Evolutionary conservation across 768 basidiomycete species (phyloP).

Genomic region (Tubosaeta sp.): DNA sequence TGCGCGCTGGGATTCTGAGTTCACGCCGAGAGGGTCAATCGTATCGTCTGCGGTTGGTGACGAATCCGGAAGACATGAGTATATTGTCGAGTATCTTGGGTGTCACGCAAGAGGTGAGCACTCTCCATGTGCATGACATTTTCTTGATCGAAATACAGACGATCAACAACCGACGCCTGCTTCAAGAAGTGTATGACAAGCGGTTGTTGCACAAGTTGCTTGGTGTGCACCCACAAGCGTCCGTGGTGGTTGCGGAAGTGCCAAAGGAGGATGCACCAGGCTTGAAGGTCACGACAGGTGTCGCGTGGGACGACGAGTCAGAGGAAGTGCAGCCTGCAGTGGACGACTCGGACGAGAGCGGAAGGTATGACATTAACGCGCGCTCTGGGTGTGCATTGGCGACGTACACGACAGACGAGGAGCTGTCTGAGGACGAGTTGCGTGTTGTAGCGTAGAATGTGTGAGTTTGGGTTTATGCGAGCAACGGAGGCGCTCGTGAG

Average conservation of each 20-base stretch:
- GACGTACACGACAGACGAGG: slow-evolving; percentile 49
- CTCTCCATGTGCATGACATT: neutral
- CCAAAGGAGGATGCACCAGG: slow-evolving; percentile 9
- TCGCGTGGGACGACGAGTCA: slow-evolving; percentile 38
- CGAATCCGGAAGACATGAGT: slow-evolving; percentile 63
- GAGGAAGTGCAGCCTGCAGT: slow-evolving; percentile 10
- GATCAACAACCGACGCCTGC: slow-evolving; percentile 65
- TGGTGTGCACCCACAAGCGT: slow-evolving; percentile 32
- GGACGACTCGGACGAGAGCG: slow-evolving; percentile 45
- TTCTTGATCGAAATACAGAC: slow-evolving; percentile 41
- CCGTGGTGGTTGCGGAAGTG: slow-evolving; percentile 19
- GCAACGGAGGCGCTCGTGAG: neutral
- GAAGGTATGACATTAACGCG: slow-evolving; percentile 53
- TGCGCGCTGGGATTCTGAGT: slow-evolving; percentile 57
- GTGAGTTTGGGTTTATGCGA: slow-evolving; percentile 5
- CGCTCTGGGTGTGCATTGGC: slow-evolving; percentile 40
- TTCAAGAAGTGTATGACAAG: slow-evolving; percentile 64
- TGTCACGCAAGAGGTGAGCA: slow-evolving; percentile 73
- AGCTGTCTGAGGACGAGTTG: slow-evolving; percentile 28
- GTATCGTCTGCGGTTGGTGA: slow-evolving; percentile 39
- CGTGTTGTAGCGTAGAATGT: neutral
- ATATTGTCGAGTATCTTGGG: slow-evolving; percentile 78
- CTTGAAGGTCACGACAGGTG: slow-evolving; percentile 16
- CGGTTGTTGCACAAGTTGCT: slow-evolving; percentile 56
- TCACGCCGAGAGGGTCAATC: slow-evolving; percentile 51